Conservation (phyloP, 2,329 filamentous ascomycete genomes). For the Sphaceloma murrayae region DNA sequence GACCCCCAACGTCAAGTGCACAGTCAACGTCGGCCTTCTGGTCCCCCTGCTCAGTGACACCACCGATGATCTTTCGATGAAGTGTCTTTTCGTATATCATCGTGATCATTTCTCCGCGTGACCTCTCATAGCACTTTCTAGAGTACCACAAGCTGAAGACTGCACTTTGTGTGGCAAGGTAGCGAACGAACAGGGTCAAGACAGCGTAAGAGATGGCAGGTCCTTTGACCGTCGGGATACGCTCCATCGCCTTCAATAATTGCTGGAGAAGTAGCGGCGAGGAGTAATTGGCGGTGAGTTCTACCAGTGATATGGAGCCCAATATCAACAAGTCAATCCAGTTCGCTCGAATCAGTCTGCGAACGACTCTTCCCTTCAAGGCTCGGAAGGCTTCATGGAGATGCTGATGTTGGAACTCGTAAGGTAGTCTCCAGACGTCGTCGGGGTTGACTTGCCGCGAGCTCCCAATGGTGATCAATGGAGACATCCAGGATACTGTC, state of each 20-base stretch:
- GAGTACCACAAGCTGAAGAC: conserved; percentile 72
- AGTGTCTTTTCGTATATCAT: conserved; percentile 74
- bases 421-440: conserved; percentile 72
- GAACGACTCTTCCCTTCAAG: conserved; percentile 61
- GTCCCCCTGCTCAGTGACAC: background rate
- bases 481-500: conserved; percentile 72
- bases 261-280: conserved; percentile 63
- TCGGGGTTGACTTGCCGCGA: conserved; percentile 60
- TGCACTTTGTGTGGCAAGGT: conserved; percentile 54
- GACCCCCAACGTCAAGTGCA: background rate
- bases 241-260: conserved; percentile 57
- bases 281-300: conserved; percentile 46
- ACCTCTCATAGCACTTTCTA: conserved; percentile 74
- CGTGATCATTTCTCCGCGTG: conserved; percentile 74
- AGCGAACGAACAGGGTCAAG: conserved; percentile 50
- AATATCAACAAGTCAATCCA: conserved; percentile 67
- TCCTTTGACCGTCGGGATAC: conserved; percentile 40
- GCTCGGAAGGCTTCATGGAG: conserved; percentile 67
- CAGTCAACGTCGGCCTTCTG: background rate
- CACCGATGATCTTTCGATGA: conserved; percentile 50
- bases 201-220: conserved; percentile 57
- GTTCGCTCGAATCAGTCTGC: conserved; percentile 63
- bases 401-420: conserved; percentile 69
- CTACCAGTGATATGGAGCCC: conserved; percentile 53
- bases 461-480: conserved; percentile 58